These are phyloP conservation scores for Rubia yunnanensis DNA, from an alignment of 257 asterid species.

Conservation along the genomic window DNA sequence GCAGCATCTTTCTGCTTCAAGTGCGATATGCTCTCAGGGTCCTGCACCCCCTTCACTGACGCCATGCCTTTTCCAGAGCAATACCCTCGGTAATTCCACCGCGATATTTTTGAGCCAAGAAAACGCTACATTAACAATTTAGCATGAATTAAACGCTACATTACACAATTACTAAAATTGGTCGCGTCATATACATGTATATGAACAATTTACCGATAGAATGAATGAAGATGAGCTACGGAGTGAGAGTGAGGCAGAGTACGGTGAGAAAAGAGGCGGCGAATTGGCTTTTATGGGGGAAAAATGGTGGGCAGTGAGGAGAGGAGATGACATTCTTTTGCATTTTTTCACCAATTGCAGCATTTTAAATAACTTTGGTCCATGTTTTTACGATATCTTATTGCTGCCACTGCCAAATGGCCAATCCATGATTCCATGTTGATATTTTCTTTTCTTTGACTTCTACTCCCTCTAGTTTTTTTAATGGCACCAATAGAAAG, in stretches of 20 bases:
- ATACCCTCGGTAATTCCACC: slow-evolving; percentile 21
- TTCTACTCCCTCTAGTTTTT: too few relatives aligned
- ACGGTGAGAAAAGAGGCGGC: slow-evolving; percentile 1
- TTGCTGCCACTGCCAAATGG: too few relatives aligned
- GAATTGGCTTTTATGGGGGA: not conserved
- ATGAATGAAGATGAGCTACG: slow-evolving; percentile 9
- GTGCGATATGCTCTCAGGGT: slow-evolving; percentile 48
- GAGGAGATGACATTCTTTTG: not conserved
- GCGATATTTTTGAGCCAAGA: slow-evolving; percentile 22
- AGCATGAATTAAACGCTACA: slow-evolving; percentile 6
- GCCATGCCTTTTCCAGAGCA: slow-evolving; percentile 49
- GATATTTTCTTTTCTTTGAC: too few relatives aligned
- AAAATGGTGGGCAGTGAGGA: not conserved
- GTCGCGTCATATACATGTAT: not conserved
- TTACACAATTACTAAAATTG: not conserved
- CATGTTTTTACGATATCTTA: not conserved
- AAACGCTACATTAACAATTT: slow-evolving; percentile 27
- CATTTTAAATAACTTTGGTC: not conserved
- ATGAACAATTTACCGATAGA: slow-evolving; percentile 19
- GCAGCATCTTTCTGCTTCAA: slow-evolving; percentile 78
- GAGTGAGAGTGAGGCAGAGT: slow-evolving; percentile 6
- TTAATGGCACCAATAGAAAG: too few relatives aligned
- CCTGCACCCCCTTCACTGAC: slow-evolving; percentile 36
- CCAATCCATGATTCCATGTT: too few relatives aligned
- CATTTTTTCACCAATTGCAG: not conserved